Evolutionary conservation across 2,329 filamentous ascomycete species (phyloP).

Genomic region (Didymella pinodella): DNA sequence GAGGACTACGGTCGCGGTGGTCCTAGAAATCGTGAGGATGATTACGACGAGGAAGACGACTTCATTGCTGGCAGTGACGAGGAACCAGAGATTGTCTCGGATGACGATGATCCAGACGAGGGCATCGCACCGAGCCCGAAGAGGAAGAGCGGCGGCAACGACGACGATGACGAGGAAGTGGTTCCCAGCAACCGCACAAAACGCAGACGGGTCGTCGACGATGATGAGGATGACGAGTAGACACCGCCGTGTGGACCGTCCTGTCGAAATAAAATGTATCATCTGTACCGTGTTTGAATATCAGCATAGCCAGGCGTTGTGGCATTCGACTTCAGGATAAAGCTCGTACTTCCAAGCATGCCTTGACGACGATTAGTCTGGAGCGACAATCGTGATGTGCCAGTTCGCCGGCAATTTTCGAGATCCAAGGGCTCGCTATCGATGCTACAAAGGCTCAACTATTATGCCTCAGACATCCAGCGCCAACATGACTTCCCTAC

Average conservation of each 20-base stretch:
- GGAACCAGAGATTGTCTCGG: constrained; percentile 69
- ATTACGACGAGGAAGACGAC: constrained; percentile 81
- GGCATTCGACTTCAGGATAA: constrained; percentile 1
- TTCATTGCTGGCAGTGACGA: constrained; percentile 81
- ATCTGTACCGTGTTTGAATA: constrained; percentile 17
- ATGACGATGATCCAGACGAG: constrained; percentile 63
- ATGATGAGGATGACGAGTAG: constrained; percentile 59
- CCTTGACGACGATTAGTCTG: not conserved
- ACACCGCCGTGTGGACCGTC: not conserved
- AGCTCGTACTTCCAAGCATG: not conserved
- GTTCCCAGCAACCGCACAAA: constrained; percentile 43
- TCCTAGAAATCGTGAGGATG: constrained; percentile 70
- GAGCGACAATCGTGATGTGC: not conserved
- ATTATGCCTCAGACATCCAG: not conserved
- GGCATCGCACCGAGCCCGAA: constrained; percentile 55
- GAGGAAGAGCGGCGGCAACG: constrained; percentile 42
- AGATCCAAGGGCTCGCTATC: not conserved
- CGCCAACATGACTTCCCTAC: not conserved
- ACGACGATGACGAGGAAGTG: constrained; percentile 50
- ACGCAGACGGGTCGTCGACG: constrained; percentile 57
- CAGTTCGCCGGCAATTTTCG: no score
- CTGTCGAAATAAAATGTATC: not conserved
- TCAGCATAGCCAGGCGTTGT: constrained; percentile 38
- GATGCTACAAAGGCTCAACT: not conserved
- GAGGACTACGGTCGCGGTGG: constrained; percentile 72